These are phyloP conservation scores for Sorghum bicolor DNA, from an alignment of 176 grass and related monocot species.

Conservation along the genomic window Sorghum_bicolor_NCBIv3 NC_012870.2:69437501-69438000, in stretches of 20 bases:
- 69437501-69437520: constrained; percentile 9
- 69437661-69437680: background rate
- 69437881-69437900: constrained; percentile 75
- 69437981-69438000: background rate
- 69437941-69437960: constrained; percentile 47
- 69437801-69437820: constrained; percentile 73
- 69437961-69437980: constrained; percentile 60
- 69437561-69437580: background rate
- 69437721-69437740: constrained; percentile 11
- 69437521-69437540: background rate
- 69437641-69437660: background rate
- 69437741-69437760: background rate
- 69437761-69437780: constrained; percentile 20
- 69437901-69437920: constrained; percentile 67
- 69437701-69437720: background rate
- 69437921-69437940: constrained; percentile 46
- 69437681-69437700: background rate
- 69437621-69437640: background rate
- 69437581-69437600: constrained; percentile 2
- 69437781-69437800: constrained; percentile 91
- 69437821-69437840: constrained; percentile 65
- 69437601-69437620: constrained; percentile 4
- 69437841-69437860: constrained; percentile 55
- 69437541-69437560: background rate
- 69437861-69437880: constrained; percentile 85